phyloP scores from a whole-genome alignment of 352 stramenopile species.

The Phytophthora agathidicida region DNA sequence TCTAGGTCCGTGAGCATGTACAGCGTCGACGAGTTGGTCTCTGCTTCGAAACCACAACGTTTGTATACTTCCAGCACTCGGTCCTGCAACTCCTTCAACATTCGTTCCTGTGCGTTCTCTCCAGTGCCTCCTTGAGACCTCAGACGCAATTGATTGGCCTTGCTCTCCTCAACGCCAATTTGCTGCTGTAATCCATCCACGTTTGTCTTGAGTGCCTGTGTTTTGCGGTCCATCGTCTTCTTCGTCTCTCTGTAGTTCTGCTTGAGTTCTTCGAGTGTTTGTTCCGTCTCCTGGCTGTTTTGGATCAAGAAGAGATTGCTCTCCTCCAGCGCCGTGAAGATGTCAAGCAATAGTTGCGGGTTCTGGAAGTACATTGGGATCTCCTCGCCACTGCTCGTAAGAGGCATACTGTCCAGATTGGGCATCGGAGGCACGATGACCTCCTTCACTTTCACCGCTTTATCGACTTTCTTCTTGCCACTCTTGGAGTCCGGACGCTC shows the following conservation, averaged over 20 bases:
- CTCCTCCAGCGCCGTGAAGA: conserved; percentile 94
- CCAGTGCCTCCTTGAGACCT: conserved; percentile 72
- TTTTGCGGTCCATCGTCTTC: conserved; percentile 90
- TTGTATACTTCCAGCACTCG: conserved; percentile 92
- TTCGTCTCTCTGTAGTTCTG: conserved; percentile 92
- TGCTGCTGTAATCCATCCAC: conserved; percentile 91
- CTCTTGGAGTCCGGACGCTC: conserved; percentile 71
- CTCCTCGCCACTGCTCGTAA: conserved; percentile 89
- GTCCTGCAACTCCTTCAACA: conserved; percentile 91
- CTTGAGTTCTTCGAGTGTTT: conserved; percentile 95
- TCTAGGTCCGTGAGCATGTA: conserved; percentile 96
- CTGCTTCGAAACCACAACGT: conserved; percentile 92
- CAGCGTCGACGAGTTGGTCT: conserved; percentile 91
- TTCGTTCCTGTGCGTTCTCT: conserved; percentile 89
- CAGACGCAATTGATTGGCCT: conserved; percentile 75
- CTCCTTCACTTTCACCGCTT: conserved; percentile 47
- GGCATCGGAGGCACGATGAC: conserved; percentile 63
- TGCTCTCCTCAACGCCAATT: conserved; percentile 87
- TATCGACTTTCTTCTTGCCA: conserved; percentile 56
- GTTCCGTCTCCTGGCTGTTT: conserved; percentile 95
- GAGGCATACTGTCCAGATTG: conserved; percentile 64
- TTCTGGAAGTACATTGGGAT: conserved; percentile 96
- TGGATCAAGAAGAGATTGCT: conserved; percentile 97
- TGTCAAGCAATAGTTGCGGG: conserved; percentile 93
- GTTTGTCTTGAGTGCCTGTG: conserved; percentile 82